Evolutionary conservation across 2,329 filamentous ascomycete species (phyloP), one percentile per base, ranked within the genome.

Genomic region (Hypoxylon sp.): DNA sequence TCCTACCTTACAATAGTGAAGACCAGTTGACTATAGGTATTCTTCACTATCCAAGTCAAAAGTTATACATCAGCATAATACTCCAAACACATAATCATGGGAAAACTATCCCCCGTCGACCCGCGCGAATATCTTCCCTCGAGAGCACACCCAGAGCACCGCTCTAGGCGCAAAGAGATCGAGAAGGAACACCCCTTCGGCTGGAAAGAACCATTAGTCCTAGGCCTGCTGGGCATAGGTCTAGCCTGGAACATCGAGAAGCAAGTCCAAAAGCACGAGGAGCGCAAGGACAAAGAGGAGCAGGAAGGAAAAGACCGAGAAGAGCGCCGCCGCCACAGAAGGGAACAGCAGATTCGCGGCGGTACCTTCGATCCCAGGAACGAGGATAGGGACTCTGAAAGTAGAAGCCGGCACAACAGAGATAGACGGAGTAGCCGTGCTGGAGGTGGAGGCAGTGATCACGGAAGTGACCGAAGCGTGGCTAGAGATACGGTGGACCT

Each of bases 191-290:
- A 74, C 63, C 78, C 78, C 30, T 84, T 82, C 71, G 77, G 78
- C 57, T 82, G 81, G 78, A 77, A 73, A 3, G 77, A 79, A 29
- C 71, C 74, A 1, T 46, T 74, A 1, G 51, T 74, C 7, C 70
- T 78, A 1, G 72, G 71, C 27, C 53, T 75, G 51, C 43, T 76
- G 2, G 80, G 77, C 60, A 62, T 83, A 30, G 73, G 75, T 16
- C 77, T 84, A 2, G 78, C 77, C 6, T 79, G 81, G 70, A 78
- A 79, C 61, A 78, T 81, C 65, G 79, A 82, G 64, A 78, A 79
- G 57, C 77, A 81, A 43, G 78, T 81, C 0, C 50, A 66, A 19
- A 76, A 76, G 57, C 71, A 62, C 57, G 75, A 77, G 54, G 76
- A 78, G 68, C 67, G 67, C 30, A 77, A 78, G 59, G 73, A 75